Percentiles rank a stretch among this genome's conserved stretches.
phyloP scores from a whole-genome alignment of 2,329 filamentous ascomycete species.

The Hymenoscyphus fraxineus region DNA sequence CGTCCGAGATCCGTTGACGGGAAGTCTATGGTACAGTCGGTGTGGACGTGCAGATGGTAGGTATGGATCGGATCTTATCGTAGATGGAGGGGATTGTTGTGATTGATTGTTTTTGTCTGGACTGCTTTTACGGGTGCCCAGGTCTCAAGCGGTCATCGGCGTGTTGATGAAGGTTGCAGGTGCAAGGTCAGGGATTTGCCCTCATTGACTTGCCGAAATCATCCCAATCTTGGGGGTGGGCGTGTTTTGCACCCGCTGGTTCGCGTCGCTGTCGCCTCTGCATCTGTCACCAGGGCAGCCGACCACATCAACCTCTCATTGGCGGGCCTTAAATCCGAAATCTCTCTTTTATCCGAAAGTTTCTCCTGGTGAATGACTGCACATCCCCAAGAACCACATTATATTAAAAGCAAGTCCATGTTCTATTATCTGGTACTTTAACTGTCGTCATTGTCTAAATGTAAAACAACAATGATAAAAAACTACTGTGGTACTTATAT shows the following conservation, averaged over 20 bases:
- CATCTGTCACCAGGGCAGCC: not conserved
- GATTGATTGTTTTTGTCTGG: not conserved
- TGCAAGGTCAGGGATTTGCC: slow-evolving; percentile 5
- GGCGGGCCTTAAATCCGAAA: not conserved
- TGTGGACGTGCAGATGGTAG: not conserved
- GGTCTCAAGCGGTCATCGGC: slow-evolving; percentile 8
- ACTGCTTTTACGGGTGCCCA: slow-evolving; percentile 4
- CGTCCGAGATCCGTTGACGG: not conserved
- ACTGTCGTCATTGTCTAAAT: too few species aligned
- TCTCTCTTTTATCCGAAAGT: not conserved
- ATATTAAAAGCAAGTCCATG: too few species aligned
- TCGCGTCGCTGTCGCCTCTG: not conserved
- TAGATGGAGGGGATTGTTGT: not conserved
- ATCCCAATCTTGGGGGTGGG: not conserved
- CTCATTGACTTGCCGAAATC: not conserved
- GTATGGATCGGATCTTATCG: not conserved
- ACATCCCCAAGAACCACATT: too few species aligned
- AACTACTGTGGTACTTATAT: too few species aligned
- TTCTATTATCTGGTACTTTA: too few species aligned
- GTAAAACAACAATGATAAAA: too few species aligned
- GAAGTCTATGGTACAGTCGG: not conserved
- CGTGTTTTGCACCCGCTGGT: not conserved
- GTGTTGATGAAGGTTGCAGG: slow-evolving; percentile 8
- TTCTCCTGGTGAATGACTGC: too few species aligned
- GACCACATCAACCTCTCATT: not conserved